Percentiles rank a stretch among this genome's conserved stretches.
phyloP scores from a whole-genome alignment of 1,139 yeast species.

The Hansenula lynferdii region DNA sequence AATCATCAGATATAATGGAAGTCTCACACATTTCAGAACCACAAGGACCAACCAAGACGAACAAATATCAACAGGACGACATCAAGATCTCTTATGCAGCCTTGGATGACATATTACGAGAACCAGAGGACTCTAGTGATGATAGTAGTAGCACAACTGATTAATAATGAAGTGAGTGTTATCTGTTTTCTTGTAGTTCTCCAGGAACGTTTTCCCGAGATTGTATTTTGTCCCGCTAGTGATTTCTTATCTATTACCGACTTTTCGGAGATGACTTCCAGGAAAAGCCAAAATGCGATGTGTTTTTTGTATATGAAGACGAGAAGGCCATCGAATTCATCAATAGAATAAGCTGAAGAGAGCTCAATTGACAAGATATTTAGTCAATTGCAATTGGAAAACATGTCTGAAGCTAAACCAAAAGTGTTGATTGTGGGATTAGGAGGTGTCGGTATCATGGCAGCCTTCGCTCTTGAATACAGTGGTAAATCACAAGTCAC shows the following conservation, averaged over 20 bases:
- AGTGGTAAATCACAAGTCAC: conserved; percentile 48
- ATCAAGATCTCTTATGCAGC: too few relatives aligned
- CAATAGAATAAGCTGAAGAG: too few relatives aligned
- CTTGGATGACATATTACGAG: neutral
- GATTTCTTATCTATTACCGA: too few relatives aligned
- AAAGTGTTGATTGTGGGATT: conserved; percentile 56
- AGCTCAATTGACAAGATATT: neutral
- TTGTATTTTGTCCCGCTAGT: too few relatives aligned
- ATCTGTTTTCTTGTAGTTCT: too few relatives aligned
- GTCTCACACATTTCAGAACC: neutral
- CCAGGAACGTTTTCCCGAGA: too few relatives aligned
- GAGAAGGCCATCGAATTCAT: too few relatives aligned
- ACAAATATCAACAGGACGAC: too few relatives aligned
- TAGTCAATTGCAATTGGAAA: neutral
- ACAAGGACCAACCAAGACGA: neutral
- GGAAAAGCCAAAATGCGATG: too few relatives aligned
- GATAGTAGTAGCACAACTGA: neutral
- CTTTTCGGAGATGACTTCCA: too few relatives aligned
- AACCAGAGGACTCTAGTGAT: neutral
- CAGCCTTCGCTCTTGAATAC: conserved; percentile 53
- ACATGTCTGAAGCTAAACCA: conserved; percentile 13
- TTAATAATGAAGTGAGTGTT: neutral
- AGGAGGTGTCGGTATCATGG: conserved; percentile 74
- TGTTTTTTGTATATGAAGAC: too few relatives aligned
- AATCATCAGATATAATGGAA: conserved; percentile 1